Base-by-base conservation (phyloP, 2,329 filamentous ascomycete genomes). In the Colletotrichum sp. region DNA sequence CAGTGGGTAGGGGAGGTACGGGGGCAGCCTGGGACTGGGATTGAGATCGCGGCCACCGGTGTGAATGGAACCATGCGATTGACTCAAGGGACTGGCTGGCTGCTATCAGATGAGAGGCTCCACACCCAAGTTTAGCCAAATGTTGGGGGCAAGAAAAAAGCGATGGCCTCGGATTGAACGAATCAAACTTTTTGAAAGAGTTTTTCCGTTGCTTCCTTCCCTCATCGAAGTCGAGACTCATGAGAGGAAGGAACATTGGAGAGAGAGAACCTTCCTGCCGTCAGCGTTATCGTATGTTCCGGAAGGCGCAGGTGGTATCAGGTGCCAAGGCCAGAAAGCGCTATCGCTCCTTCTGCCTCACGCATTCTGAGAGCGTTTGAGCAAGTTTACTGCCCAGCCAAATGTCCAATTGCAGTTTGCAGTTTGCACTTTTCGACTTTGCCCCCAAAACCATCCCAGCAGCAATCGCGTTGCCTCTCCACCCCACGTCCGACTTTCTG, bases 361-460 rank as follows among this genome's bases (percentile, higher is more conserved):
- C 61, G 21, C 61, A 30, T 70, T 16, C 68, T 78, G 78, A 77
- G 78, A 74, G 72, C 65, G 32, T 79, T 79, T 79, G 78, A 79
- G 78, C 78, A 79, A 78, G 78, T 79, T 79, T 79, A 73, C 36
- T 52, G 43, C 43, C 43, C 56, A 24, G 26, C 36, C 36, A 26
- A 26, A 66, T 32, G 32, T 13, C 74, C 55, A 70, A 70, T 68
- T 18, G 26, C 58, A 66, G 43, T 43, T n/a, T 26, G 38, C 48
- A 68, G 16, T 26, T 24, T 60, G 66, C 43, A 6, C 65, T 26
- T 12, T 34, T 28, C 32, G 26, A 38, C n/a, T 21, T 26, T 38
- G 30, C 26, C 61, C 8, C 38, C 30, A 52, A 52, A 52, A 21
- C 10, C 0, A 0, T 12, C 43, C 43, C 43, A 52, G 43, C 43